Percentiles rank a stretch among this genome's conserved stretches.
Evolutionary conservation across 352 stramenopile genomes (phyloP).

Genomic region (Detonula confervacea): DNA sequence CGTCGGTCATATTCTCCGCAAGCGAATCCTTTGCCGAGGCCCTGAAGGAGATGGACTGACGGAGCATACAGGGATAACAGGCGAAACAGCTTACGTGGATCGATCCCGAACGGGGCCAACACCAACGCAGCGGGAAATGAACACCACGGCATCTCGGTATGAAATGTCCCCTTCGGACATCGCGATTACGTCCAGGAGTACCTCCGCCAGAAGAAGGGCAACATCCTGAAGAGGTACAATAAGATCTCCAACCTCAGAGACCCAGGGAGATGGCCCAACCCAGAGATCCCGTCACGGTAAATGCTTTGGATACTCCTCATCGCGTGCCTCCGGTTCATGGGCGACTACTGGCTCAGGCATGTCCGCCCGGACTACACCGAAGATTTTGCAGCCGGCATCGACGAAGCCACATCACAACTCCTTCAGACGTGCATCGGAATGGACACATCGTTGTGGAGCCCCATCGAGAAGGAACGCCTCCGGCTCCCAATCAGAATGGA

Average conservation of each 20-base stretch:
- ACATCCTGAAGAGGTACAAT: background rate
- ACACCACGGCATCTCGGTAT: too few relatives aligned
- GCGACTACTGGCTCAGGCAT: background rate
- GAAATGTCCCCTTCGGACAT: background rate
- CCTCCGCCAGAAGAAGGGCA: background rate
- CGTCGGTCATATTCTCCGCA: background rate
- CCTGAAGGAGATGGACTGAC: background rate
- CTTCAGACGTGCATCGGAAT: background rate
- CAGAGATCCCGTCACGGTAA: background rate
- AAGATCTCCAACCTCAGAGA: background rate
- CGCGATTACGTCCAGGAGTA: background rate
- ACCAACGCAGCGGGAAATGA: too few relatives aligned
- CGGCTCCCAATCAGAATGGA: too few relatives aligned
- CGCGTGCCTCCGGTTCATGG: background rate
- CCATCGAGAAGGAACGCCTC: too few relatives aligned
- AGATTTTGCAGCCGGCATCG: background rate
- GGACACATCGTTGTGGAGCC: background rate
- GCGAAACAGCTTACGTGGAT: background rate
- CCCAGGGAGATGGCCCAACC: background rate
- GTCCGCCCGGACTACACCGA: background rate
- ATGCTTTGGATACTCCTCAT: background rate
- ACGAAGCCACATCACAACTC: background rate
- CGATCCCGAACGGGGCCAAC: too few relatives aligned
- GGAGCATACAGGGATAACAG: background rate
- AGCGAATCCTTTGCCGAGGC: background rate